These are phyloP conservation scores for Beauveria sp. DNA, from an alignment of 2,329 filamentous ascomycete species.

Conservation along the genomic window DNA sequence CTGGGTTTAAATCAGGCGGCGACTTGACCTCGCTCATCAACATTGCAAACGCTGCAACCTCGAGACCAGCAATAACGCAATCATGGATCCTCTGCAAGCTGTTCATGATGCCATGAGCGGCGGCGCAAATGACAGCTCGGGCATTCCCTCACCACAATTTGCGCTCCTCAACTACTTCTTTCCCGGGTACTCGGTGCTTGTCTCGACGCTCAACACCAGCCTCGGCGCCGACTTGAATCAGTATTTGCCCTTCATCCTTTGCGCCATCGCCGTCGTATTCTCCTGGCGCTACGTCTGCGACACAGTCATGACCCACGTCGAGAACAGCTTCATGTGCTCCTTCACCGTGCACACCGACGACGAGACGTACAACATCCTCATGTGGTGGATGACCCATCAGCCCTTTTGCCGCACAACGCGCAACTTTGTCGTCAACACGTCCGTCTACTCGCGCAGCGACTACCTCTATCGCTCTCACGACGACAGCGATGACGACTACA, in stretches of 20 bases:
- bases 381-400: conserved; percentile 61
- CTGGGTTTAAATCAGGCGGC: not conserved
- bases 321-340: conserved; percentile 53
- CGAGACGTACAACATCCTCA: conserved; percentile 65
- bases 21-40: no score
- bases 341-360: conserved; percentile 62
- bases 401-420: conserved; percentile 51
- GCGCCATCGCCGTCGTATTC: conserved; percentile 40
- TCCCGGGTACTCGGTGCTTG: conserved; percentile 55
- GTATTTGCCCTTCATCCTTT: conserved; percentile 52
- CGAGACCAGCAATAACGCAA: not conserved
- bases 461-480: conserved; percentile 40
- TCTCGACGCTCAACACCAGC: conserved; percentile 45
- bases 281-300: conserved; percentile 45
- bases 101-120: not conserved
- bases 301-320: conserved; percentile 40
- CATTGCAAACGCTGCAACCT: not conserved
- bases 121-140: not conserved
- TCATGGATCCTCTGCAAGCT: conserved; percentile 4
- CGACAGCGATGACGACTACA: conserved; percentile 31
- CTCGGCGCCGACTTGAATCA: conserved; percentile 54
- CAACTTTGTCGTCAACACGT: conserved; percentile 58
- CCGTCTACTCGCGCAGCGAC: conserved; percentile 46
- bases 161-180: conserved; percentile 55
- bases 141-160: conserved; percentile 28